Percentiles rank a stretch among this genome's conserved stretches.
Evolutionary conservation across 1,284 basidiomycete genomes (phyloP).

Genomic region (Agroathelia rolfsii): DNA sequence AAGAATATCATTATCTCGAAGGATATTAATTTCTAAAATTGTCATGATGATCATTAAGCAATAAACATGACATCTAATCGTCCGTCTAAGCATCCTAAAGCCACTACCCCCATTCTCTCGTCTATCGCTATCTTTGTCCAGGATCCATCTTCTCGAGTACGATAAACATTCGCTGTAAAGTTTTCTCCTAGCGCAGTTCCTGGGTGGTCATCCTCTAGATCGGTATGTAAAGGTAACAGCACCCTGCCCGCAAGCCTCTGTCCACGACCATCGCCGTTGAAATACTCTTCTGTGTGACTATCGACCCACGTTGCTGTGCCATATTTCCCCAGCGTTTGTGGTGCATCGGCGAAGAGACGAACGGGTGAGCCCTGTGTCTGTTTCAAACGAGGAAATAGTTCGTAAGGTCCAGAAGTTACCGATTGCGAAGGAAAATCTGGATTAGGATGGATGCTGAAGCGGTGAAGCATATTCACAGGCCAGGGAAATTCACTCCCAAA

Average conservation of each 20-base stretch:
- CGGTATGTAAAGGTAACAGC: too few relatives aligned
- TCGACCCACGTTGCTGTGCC: conserved; percentile 61
- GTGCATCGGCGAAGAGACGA: conserved; percentile 44
- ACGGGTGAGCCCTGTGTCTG: conserved; percentile 48
- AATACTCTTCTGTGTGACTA: conserved; percentile 42
- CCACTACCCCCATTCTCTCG: too few relatives aligned
- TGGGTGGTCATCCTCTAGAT: not conserved
- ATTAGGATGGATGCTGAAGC: conserved; percentile 42
- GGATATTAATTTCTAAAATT: too few relatives aligned
- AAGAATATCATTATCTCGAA: too few relatives aligned
- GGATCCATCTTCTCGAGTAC: conserved; percentile 33
- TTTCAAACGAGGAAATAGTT: conserved; percentile 25
- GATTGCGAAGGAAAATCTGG: conserved; percentile 20
- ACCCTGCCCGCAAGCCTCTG: conserved; percentile 45
- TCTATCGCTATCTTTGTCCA: conserved; percentile 48
- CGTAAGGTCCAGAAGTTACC: conserved; percentile 31
- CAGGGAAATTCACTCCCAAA: conserved; percentile 53
- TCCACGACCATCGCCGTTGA: conserved; percentile 35
- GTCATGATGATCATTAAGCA: too few relatives aligned
- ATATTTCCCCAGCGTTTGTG: conserved; percentile 43
- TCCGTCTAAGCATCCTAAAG: too few relatives aligned
- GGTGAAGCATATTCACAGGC: conserved; percentile 59
- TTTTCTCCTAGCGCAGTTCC: too few relatives aligned
- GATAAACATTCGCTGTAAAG: too few relatives aligned
- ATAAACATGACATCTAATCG: too few relatives aligned